Base-by-base conservation (phyloP, 108 stramenopile species). In the Mayamaea pseudoterrestris region DNA sequence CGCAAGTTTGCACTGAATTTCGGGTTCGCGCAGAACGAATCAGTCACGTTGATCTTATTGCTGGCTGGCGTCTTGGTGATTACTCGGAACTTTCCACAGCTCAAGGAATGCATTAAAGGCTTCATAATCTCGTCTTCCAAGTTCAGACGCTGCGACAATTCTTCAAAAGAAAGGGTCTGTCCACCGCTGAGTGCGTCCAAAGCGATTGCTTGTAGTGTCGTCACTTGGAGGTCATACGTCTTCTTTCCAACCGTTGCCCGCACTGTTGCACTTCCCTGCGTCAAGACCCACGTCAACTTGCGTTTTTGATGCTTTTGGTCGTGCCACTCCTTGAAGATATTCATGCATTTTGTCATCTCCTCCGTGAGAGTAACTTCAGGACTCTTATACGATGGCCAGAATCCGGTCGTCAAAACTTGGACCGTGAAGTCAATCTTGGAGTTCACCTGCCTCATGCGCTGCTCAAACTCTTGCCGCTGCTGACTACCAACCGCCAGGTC, bases 21-120 rank as follows among this genome's bases (percentile, higher is more conserved):
- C 30, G 71, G 46, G 62, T 99, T 98, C 44, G 93, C 83, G 8
- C 50, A 48, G 63, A 95, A 98, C n/a, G 65, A 52, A 61, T 98
- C 97, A 0, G 88, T 84, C 5, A 62, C 55, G 37, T 74, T 80
- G 76, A 94, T 94, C 62, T 83, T 90, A 61, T 84, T 82, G 41
- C 73, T 68, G 9, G 84, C 73, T 12, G 88, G 88, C 29, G 61
- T 74, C 72, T 94, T 94, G 39, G 44, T 69, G 29, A 97, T 61
- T 45, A 99, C 87, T 64, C 94, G 94, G 76, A 83, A 90, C 68
- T 98, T 99, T 42, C 96, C 98, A 56, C 98, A 99, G 40, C 76
- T 83, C 23, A 99, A 60, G 5, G 94, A 94, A 74, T 99, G 98
- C 75, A 99, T 83, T 30, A 91, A 66, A 31, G 93, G 94, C 71